Base-by-base conservation (phyloP, 176 grass and related monocot genomes). In the Avena atlantica region DNA sequence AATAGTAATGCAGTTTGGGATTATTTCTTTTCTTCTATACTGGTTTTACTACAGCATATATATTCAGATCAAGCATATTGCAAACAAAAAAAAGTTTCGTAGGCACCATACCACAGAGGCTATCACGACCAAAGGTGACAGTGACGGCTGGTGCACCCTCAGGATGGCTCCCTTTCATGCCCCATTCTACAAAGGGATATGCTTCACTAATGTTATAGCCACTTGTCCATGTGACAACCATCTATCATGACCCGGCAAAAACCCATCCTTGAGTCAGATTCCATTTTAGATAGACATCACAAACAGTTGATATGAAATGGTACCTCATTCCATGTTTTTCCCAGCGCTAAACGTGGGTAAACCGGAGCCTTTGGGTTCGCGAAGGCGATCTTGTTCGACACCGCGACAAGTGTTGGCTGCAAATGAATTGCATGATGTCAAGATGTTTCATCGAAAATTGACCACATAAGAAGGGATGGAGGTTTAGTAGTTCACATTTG, bases 221-320 rank as follows among this genome's bases (percentile, higher is more conserved):
- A 82, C 96, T 98, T 76, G 96, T 98, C 96, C 96, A 98, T 13
- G 96, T 94, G 13, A 98, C 92, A 4, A 93, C 94, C 93, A 98
- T 98, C 96, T 98, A 84, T 20, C 14, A 78, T 44, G 24, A 60
- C 24, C 84, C 37, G 55, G 0, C 16, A 70, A 68, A 37, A 3
- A 68, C 1, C 12, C 63, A 66, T 31, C 10, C 2, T 64, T 34
- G 0, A 67, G 12, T 64, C 15, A 74, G 9, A n/a, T 16, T 42
- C 40, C 40, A 42, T 42, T 42, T 61, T 23, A 24, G n/a, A 61
- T 24, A 4, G 0, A 61, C 52, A 0, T 55, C 0, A 47, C 45
- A 15, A 53, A 21, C 63, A 31, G 1, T 66, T 66, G 24, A 31
- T 66, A 15, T 66, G 63, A 66, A 63, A 31, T 31, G 5, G 12